phyloP scores from a whole-genome alignment of 768 basidiomycete genomes.

The Termitomyces sp. region DNA sequence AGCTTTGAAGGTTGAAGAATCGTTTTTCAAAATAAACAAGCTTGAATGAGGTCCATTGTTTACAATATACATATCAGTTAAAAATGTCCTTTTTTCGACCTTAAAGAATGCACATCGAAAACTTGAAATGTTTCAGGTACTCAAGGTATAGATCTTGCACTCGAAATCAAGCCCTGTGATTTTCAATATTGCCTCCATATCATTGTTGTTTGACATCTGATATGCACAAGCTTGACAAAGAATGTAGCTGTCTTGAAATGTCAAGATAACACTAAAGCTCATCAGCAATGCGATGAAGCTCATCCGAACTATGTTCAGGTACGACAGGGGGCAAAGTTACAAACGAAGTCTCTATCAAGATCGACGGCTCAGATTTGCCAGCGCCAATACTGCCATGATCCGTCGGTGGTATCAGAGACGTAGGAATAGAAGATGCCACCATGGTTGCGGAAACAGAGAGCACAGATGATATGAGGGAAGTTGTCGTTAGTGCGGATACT shows the following conservation, averaged over 20 bases:
- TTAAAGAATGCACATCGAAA: too few species aligned
- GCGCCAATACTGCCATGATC: background rate
- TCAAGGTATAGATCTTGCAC: too few species aligned
- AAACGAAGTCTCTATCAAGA: background rate
- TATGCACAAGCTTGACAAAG: background rate
- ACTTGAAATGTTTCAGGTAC: too few species aligned
- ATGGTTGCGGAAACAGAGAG: constrained; percentile 1
- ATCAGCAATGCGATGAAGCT: background rate
- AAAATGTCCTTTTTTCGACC: too few species aligned
- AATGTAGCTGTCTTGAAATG: background rate
- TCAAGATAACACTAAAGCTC: constrained; percentile 4
- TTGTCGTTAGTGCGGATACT: background rate
- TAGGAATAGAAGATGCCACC: background rate
- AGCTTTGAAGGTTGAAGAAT: too few species aligned
- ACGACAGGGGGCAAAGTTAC: background rate
- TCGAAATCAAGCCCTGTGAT: too few species aligned
- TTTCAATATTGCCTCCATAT: too few species aligned
- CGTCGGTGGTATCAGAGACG: background rate
- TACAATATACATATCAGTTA: too few species aligned
- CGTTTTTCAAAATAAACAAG: too few species aligned
- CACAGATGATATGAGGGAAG: constrained; percentile 4
- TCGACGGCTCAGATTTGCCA: background rate
- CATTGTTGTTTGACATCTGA: background rate
- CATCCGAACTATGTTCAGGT: constrained; percentile 1
- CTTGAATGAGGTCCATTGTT: too few species aligned